A percentile compares a stretch with the other conserved stretches of the same genome.
phyloP scores from a whole-genome alignment of 257 asterid species.

The Solanum pimpinellifolium region DNA sequence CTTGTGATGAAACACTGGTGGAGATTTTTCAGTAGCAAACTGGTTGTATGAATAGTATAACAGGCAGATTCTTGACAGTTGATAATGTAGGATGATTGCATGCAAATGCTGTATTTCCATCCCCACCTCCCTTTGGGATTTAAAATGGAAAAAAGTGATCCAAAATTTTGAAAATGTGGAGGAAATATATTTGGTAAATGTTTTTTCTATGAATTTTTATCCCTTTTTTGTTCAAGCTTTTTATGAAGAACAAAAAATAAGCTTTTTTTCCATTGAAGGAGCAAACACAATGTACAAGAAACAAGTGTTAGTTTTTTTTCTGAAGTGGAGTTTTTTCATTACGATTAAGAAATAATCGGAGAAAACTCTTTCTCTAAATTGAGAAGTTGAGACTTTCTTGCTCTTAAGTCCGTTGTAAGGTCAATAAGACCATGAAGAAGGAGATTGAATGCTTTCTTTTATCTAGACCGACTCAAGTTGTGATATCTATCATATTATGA shows the following conservation, averaged over 20 bases:
- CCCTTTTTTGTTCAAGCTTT: background rate
- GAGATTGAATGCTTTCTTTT: background rate
- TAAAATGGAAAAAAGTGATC: background rate
- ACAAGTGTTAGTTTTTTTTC: background rate
- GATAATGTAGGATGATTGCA: background rate
- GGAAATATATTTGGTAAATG: background rate
- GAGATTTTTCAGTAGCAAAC: background rate
- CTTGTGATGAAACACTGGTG: conserved; percentile 18
- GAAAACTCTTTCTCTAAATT: background rate
- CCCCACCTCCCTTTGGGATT: background rate
- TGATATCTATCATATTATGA: background rate
- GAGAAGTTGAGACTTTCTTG: background rate
- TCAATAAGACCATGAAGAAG: background rate
- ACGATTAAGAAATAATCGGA: too few species aligned
- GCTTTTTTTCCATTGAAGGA: background rate
- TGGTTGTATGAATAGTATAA: background rate
- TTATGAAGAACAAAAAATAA: too few species aligned
- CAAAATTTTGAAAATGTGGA: background rate
- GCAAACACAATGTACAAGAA: background rate
- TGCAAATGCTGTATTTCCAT: background rate
- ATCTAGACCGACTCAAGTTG: background rate
- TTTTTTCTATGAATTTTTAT: background rate
- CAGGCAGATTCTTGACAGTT: background rate
- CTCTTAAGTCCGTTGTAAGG: background rate
- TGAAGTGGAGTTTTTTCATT: background rate